Evolutionary conservation across 257 asterid genomes (phyloP).

Genomic region (Lavandula angustifolia): DNA sequence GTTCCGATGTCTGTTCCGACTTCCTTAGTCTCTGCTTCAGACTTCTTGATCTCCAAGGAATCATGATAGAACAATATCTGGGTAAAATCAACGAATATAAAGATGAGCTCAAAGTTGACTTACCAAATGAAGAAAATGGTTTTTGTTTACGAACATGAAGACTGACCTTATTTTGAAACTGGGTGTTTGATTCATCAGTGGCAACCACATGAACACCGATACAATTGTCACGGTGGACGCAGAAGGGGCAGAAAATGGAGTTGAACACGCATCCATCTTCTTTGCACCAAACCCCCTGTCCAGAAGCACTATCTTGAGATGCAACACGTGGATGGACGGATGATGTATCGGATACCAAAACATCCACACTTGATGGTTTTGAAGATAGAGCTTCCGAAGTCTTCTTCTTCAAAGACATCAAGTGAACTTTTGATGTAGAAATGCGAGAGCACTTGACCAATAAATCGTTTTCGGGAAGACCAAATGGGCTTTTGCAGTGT

Average conservation of each 20-base stretch:
- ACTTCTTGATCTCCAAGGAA: slow-evolving; percentile 48
- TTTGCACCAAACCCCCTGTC: slow-evolving; percentile 89
- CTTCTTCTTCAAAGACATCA: slow-evolving; percentile 55
- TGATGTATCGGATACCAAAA: slow-evolving; percentile 54
- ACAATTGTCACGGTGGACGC: slow-evolving; percentile 51
- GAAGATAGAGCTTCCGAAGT: slow-evolving; percentile 36
- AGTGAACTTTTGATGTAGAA: slow-evolving; percentile 69
- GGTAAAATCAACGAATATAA: slow-evolving; percentile 21
- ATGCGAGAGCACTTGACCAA: slow-evolving; percentile 48
- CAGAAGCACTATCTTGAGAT: slow-evolving; percentile 45
- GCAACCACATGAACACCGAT: slow-evolving; percentile 92
- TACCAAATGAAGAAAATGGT: slow-evolving; percentile 14
- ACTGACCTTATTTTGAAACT: slow-evolving; percentile 76
- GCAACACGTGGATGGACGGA: slow-evolving; percentile 50
- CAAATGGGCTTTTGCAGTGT: slow-evolving; percentile 63
- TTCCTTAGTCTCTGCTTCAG: slow-evolving; percentile 35
- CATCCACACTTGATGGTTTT: slow-evolving; percentile 49
- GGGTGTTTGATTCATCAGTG: slow-evolving; percentile 66
- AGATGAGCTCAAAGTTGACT: slow-evolving; percentile 9
- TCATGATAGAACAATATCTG: slow-evolving; percentile 67
- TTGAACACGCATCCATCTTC: slow-evolving; percentile 94
- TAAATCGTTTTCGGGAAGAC: slow-evolving; percentile 59
- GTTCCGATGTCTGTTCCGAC: slow-evolving; percentile 36
- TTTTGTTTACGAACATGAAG: slow-evolving; percentile 12
- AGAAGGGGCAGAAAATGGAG: slow-evolving; percentile 76